These are phyloP conservation scores for Flaveria linearis DNA, from an alignment of 129 eudicot species.

Conservation along the genomic window DNA sequence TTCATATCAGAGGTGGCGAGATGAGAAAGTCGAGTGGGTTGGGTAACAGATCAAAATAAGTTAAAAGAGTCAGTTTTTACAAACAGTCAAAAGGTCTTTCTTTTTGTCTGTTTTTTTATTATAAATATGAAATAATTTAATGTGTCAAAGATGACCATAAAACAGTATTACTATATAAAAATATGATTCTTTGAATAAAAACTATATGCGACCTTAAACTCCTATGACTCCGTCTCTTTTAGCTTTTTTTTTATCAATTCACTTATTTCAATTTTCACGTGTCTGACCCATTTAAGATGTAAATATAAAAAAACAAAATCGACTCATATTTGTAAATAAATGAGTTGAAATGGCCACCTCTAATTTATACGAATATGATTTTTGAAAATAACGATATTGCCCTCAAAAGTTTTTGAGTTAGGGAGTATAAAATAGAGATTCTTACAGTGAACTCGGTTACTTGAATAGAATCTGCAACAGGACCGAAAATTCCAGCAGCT, in stretches of 20 bases:
- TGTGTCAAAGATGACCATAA: not conserved
- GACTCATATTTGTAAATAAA: not conserved
- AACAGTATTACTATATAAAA: not conserved
- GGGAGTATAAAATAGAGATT: conserved; percentile 10
- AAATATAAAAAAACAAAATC: not conserved
- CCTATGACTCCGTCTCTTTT: not conserved
- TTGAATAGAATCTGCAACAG: conserved; percentile 77
- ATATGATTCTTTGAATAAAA: not conserved
- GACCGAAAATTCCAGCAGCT: conserved; percentile 90
- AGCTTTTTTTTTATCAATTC: not conserved
- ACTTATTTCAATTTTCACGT: not conserved
- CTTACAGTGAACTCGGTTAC: conserved; percentile 97
- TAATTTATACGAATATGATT: not conserved
- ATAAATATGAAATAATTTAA: not conserved
- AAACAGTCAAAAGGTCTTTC: not conserved
- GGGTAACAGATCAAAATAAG: not conserved
- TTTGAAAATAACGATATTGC: not conserved
- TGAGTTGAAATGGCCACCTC: not conserved
- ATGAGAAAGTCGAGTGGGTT: not conserved
- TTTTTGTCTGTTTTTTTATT: not conserved
- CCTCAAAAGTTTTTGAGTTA: not conserved
- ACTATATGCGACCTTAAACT: not conserved
- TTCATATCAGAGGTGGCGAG: not conserved
- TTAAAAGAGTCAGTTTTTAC: not conserved
- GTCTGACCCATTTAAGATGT: not conserved